A percentile compares a stretch with the other conserved stretches of the same genome.
These are phyloP conservation scores for Yarrowia sp. DNA, from an alignment of 805 yeast genomes.

Conservation along the genomic window DNA sequence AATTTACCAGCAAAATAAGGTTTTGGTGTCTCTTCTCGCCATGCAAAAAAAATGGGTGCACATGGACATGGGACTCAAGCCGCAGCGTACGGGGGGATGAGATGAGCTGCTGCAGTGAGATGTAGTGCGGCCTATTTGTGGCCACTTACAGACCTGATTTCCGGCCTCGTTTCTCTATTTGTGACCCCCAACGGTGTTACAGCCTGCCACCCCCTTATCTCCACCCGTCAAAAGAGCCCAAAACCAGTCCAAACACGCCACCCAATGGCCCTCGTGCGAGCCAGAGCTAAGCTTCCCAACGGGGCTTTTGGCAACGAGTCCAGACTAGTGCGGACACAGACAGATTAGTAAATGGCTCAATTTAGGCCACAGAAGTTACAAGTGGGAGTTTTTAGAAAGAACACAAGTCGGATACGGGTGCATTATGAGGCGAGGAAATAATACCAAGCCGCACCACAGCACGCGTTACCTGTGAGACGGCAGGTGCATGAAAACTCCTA, in stretches of 20 bases:
- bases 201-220: background rate
- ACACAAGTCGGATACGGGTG: background rate
- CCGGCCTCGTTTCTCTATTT: background rate
- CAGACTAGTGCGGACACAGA: background rate
- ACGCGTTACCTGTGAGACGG: background rate
- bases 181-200: background rate
- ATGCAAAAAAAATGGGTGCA: background rate
- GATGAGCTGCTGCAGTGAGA: background rate
- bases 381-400: background rate
- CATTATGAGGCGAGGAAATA: background rate
- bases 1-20: background rate
- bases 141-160: background rate
- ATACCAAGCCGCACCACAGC: background rate
- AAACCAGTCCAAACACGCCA: background rate
- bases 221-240: background rate
- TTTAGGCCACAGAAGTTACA: too few species aligned
- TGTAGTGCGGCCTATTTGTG: background rate
- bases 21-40: background rate
- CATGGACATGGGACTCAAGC: background rate
- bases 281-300: conserved; percentile 1
- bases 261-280: background rate
- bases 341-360: background rate
- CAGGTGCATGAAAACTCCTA: too few species aligned
- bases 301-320: background rate
- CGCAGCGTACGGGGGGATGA: background rate